Conservation (phyloP, 2,329 filamentous ascomycete species). For the Trichoderma koningiopsis region DNA sequence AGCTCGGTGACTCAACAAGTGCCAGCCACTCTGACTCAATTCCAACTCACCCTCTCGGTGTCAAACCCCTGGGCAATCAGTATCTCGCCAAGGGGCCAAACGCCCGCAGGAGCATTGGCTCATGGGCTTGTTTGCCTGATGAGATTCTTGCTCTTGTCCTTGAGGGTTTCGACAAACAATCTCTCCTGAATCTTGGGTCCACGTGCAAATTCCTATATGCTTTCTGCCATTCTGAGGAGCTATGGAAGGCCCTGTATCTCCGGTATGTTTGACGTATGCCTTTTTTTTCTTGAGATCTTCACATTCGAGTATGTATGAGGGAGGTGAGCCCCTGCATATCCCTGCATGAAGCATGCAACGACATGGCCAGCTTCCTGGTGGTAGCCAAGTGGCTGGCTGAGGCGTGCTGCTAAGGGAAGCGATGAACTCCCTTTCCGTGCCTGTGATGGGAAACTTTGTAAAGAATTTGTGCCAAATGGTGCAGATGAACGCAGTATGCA, state of each 20-base stretch:
- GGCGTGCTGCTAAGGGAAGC: not conserved
- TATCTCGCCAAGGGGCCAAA: constrained; percentile 66
- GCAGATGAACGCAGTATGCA: not conserved
- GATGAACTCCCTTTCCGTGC: not conserved
- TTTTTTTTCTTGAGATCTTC: not conserved
- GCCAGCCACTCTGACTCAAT: constrained; percentile 47
- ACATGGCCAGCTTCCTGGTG: not conserved
- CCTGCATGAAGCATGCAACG: not conserved
- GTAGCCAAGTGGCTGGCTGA: not conserved
- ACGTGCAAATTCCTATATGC: constrained; percentile 87
- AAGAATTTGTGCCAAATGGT: not conserved
- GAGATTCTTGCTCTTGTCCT: constrained; percentile 76
- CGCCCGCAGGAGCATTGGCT: constrained; percentile 66
- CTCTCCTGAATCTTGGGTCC: constrained; percentile 67
- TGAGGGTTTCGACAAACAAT: constrained; percentile 68
- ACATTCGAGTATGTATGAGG: not conserved
- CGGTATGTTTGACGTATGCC: constrained; percentile 62
- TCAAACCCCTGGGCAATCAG: constrained; percentile 87
- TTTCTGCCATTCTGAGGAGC: constrained; percentile 78
- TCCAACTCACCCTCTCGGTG: constrained; percentile 75
- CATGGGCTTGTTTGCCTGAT: constrained; percentile 72
- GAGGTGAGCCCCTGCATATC: not conserved
- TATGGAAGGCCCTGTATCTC: constrained; percentile 86
- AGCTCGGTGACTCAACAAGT: constrained; percentile 47
- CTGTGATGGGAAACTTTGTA: not conserved